Base-by-base conservation (phyloP, 164 flowering plant genomes). In the Chimonanthus praecox region DNA sequence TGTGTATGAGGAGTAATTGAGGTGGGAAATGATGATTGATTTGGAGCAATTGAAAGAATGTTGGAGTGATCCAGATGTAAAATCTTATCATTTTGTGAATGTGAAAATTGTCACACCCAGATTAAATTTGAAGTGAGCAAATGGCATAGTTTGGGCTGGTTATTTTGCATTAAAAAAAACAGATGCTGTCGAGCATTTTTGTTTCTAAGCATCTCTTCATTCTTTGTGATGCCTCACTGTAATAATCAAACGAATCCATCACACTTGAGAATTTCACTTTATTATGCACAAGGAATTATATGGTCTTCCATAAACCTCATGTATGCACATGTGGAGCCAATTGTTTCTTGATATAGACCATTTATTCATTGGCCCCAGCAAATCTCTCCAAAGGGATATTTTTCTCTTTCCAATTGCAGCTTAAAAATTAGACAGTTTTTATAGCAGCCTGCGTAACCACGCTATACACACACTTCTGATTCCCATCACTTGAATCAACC, bases 1-100 rank as follows among this genome's bases (percentile, higher is more conserved):
- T 13, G 60, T 11, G 5, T 73, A 64, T 18, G 75, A 73, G 7
- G 54, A 68, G 70, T 68, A 68, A 13, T 44, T 66, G n/a, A 13
- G 44, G 33, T 63, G 66, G 44, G 21, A 48, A 66, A 66, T 9
- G 68, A 9, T 66, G 68, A n/a, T 9, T 13, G 47, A 44, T 66
- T 66, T n/a, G 47, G 15, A 33, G 68, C 45, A 4, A 0, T 13
- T 0, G 16, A 9, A 54, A 11, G 68, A 44, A 44, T 66, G 46
- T 11, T 44, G 68, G 8, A 66, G 33, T 20, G 33, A 62, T n/a
- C 33, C 45, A 49, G 49, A 47, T 72, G 65, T 43, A 46, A 45
- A 45, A 5, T 66, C 45, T 47, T 66, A 66, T 33, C 68, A 33
- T 66, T 43, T 43, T 66, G 49, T 66, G 44, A 4, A 66, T 44